Conservation (phyloP, 1,139 yeast genomes). For the Keqinozyma sinolaborantium region DNA sequence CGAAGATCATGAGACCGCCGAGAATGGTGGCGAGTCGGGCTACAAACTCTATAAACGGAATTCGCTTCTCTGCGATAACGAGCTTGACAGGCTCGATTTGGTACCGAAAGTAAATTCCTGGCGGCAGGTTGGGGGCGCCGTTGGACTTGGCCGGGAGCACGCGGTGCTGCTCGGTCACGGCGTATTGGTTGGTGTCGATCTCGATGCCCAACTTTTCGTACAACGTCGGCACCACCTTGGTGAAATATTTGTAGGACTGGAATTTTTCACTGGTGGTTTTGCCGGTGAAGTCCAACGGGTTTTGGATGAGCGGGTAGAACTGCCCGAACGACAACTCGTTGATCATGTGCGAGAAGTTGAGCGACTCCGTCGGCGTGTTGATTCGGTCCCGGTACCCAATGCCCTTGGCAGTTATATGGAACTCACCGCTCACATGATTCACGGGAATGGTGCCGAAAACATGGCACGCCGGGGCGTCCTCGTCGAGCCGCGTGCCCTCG, state of each 20-base stretch:
- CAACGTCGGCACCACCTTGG: conserved; percentile 82
- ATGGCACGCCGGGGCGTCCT: conserved; percentile 78
- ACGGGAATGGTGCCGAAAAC: conserved; percentile 85
- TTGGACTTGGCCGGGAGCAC: conserved; percentile 16
- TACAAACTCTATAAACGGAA: conserved; percentile 75
- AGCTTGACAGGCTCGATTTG: conserved; percentile 86
- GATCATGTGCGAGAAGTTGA: conserved; percentile 82
- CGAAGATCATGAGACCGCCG: conserved; percentile 67
- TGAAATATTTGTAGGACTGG: conserved; percentile 57
- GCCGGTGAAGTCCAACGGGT: conserved; percentile 79
- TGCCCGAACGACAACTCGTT: conserved; percentile 90
- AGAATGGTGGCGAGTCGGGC: conserved; percentile 74
- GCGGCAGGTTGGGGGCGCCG: conserved; percentile 37
- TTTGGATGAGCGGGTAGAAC: conserved; percentile 79
- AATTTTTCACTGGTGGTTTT: conserved; percentile 45
- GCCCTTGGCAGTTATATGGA: conserved; percentile 80
- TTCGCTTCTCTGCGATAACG: conserved; percentile 62
- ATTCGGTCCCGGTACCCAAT: conserved; percentile 52
- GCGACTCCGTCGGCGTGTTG: conserved; percentile 40
- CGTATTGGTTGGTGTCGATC: conserved; percentile 83
- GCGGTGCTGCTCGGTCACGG: conserved; percentile 58
- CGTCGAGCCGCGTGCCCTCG: conserved; percentile 35
- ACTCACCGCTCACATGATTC: conserved; percentile 80
- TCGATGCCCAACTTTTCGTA: conserved; percentile 69
- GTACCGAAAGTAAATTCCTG: conserved; percentile 82